Evolutionary conservation across 78 protist species (phyloP).

Genomic region (Dictyostelium purpureum): DNA sequence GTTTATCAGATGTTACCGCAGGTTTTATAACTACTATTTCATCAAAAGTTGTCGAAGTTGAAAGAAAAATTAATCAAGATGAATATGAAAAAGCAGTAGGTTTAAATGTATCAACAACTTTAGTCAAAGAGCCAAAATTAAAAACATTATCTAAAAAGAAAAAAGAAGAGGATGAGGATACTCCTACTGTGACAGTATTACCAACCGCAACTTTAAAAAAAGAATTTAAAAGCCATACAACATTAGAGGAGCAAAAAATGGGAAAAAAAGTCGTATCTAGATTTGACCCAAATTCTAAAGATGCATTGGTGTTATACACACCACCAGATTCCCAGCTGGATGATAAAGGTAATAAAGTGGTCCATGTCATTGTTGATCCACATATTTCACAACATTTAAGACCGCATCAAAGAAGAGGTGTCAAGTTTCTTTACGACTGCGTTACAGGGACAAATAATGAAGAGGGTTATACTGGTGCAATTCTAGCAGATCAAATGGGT

Average conservation of each 20-base stretch:
- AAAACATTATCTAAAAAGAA: background rate
- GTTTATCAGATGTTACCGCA: background rate
- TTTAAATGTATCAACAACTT: background rate
- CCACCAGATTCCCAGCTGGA: conserved; percentile 25
- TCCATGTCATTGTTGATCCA: conserved; percentile 49
- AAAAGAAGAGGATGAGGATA: background rate
- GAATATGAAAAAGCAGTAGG: conserved; percentile 3
- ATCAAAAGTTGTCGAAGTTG: conserved; percentile 15
- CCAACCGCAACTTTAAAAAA: background rate
- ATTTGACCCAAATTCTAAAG: conserved; percentile 44
- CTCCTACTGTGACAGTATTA: background rate
- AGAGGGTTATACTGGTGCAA: conserved; percentile 38
- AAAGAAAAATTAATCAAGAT: background rate
- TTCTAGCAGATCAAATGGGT: conserved; percentile 81
- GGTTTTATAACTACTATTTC: conserved; percentile 2
- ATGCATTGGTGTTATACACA: conserved; percentile 42
- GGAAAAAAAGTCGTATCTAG: background rate
- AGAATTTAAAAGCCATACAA: conserved; percentile 44
- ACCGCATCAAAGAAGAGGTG: conserved; percentile 94
- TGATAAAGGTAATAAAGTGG: conserved; percentile 5
- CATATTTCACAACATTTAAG: conserved; percentile 76
- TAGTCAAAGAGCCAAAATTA: background rate
- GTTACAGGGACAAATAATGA: conserved; percentile 45
- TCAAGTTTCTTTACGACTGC: conserved; percentile 89
- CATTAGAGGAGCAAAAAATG: background rate